Base-by-base conservation (phyloP, 768 basidiomycete species). In the Boletus rufocinnamomeus region DNA sequence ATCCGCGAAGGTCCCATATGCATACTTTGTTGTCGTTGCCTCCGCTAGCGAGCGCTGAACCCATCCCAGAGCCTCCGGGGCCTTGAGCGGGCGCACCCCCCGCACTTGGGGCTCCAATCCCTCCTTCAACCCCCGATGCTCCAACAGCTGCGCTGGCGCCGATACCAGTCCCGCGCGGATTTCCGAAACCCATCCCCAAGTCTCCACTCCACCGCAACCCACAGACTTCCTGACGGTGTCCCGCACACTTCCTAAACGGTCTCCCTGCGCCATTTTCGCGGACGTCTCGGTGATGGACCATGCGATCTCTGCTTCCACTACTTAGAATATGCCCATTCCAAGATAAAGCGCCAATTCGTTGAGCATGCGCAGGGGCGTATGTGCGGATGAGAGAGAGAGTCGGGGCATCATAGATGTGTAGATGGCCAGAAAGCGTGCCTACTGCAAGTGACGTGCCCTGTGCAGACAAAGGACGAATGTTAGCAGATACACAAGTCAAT, bases 1-100 rank as follows among this genome's bases (percentile, higher is more conserved):
- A 82, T 10, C 88, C 90, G 56, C 91, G 81, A 54, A 93, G 76
- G 69, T 98, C 95, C 93, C 95, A 99, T 53, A 99, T 94, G 66
- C 93, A 94, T 19, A 99, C 91, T 76, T 98, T 98, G 76, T 99
- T 99, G 75, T 99, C 96, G 71, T 99, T 99, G 0, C 96, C 96
- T 2, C 96, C 96, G 63, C 90, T 93, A 4, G 96, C 96, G 5
- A 99, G 82, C 32, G 80, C 80, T 9, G 86, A 86, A 9, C 72
- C 71, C 63, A 61, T 79, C 66, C 51, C 74, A 58, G 38, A 77
- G 25, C 70, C 64, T 55, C 70, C 62, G 2, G 70, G 66, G 44
- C 70, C 63, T 43, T 69, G 69, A 17, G 68, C 69, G 4, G 69
- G 59, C 19, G 59, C 66, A 16, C 68, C 68, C 43, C 68, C 68